These are phyloP conservation scores for Ophiostoma angusticollis DNA, from an alignment of 2,329 filamentous ascomycete species.

Conservation along the genomic window DNA sequence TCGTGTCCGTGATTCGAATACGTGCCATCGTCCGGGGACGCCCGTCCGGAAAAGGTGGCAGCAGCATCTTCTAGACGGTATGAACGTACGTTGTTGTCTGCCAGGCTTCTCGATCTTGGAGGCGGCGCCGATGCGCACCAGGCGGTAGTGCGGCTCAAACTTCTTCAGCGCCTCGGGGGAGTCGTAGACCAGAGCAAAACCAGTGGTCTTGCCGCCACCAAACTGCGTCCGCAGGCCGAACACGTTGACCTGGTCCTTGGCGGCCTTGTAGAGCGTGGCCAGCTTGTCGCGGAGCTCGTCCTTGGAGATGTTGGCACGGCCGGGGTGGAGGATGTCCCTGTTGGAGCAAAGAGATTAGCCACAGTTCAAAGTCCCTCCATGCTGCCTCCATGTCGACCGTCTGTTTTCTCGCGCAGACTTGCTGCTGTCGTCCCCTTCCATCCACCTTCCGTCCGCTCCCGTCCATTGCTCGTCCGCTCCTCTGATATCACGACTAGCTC, in stretches of 20 bases:
- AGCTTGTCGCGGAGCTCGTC: slow-evolving; percentile 96
- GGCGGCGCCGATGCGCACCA: slow-evolving; percentile 84
- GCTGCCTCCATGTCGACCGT: too few species aligned
- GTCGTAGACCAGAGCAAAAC: slow-evolving; percentile 98
- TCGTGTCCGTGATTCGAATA: too few species aligned
- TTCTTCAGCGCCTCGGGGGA: slow-evolving; percentile 98
- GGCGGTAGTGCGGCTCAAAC: slow-evolving; percentile 97
- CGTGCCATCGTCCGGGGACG: too few species aligned
- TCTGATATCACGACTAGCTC: too few species aligned
- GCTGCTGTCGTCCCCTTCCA: too few species aligned
- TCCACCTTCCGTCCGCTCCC: too few species aligned
- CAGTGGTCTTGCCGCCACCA: slow-evolving; percentile 99
- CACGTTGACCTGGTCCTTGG: slow-evolving; percentile 93
- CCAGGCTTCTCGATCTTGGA: slow-evolving; percentile 93
- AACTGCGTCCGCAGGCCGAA: slow-evolving; percentile 98
- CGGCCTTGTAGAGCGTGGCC: slow-evolving; percentile 91
- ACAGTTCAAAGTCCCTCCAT: too few species aligned
- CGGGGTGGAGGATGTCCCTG: slow-evolving; percentile 99
- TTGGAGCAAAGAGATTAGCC: not conserved
- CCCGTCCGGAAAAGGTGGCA: too few species aligned
- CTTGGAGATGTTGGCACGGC: slow-evolving; percentile 97
- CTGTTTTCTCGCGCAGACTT: too few species aligned
- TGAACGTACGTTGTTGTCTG: slow-evolving; percentile 93
- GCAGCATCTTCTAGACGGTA: not conserved
- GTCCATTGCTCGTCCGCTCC: too few species aligned